Percentiles rank a stretch among this genome's conserved stretches.
phyloP scores from a whole-genome alignment of 2,329 filamentous ascomycete genomes.

The Dactylellina sp. region DNA sequence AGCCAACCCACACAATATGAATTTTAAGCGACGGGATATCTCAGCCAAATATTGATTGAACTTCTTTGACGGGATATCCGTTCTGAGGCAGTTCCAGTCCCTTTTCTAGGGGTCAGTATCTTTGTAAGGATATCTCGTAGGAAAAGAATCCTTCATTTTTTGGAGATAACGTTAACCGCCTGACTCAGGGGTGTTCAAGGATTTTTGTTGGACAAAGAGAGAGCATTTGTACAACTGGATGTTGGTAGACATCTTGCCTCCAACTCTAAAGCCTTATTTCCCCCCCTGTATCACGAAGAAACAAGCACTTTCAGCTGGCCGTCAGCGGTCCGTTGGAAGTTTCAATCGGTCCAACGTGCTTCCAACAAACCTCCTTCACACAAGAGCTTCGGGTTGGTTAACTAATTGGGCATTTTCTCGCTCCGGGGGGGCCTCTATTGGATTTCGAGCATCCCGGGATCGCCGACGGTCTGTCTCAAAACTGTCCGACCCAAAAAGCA shows the following conservation, averaged over 20 bases:
- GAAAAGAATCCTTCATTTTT: slow-evolving; percentile 32
- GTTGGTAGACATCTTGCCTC: slow-evolving; percentile 34
- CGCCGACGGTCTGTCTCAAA: slow-evolving; percentile 27
- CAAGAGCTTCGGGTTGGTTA: slow-evolving; percentile 14
- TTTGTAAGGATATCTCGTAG: slow-evolving; percentile 19
- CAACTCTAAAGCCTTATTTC: not conserved
- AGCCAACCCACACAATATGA: slow-evolving; percentile 6
- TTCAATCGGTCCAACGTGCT: slow-evolving; percentile 29
- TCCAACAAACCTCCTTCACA: slow-evolving; percentile 18
- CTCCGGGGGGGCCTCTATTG: not conserved
- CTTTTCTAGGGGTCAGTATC: not conserved
- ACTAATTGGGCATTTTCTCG: slow-evolving; percentile 2
- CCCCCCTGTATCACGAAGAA: slow-evolving; percentile 33
- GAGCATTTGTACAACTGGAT: not conserved
- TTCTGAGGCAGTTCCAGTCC: slow-evolving; percentile 12
- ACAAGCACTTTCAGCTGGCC: slow-evolving; percentile 1
- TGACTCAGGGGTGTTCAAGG: slow-evolving; percentile 1
- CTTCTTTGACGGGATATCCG: not conserved
- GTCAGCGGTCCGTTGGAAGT: slow-evolving; percentile 8
- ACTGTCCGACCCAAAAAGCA: not conserved
- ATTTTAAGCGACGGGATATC: slow-evolving; percentile 38
- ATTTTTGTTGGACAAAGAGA: slow-evolving; percentile 15
- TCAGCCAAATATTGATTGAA: slow-evolving; percentile 16
- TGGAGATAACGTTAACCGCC: slow-evolving; percentile 20
- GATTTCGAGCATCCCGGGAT: not conserved